phyloP scores from a whole-genome alignment of 306 rosid genomes.

The Lathyrus tuberosus region DNA sequence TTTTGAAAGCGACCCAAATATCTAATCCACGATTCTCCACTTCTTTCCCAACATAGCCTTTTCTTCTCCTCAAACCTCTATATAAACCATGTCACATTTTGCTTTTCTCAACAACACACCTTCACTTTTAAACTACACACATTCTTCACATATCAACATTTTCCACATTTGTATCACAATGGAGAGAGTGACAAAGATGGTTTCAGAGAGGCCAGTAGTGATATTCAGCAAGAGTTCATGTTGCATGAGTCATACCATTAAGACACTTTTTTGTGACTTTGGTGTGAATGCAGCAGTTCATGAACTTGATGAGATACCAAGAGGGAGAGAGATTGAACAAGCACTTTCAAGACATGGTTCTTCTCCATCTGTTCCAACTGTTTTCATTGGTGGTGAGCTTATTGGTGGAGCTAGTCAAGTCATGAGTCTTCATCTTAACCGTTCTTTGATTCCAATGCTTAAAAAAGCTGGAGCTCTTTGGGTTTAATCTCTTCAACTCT shows the following conservation, averaged over 20 bases:
- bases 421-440: conserved; percentile 87
- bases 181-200: conserved; percentile 81
- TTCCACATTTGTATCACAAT: too few relatives aligned
- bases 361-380: conserved; percentile 77
- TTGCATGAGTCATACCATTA: conserved; percentile 88
- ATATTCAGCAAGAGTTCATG: conserved; percentile 93
- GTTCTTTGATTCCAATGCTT: conserved; percentile 91
- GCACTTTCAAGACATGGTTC: conserved; percentile 75
- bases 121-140: too few relatives aligned
- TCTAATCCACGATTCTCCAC: conserved; percentile 59
- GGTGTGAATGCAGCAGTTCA: conserved; percentile 85
- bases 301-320: conserved; percentile 80
- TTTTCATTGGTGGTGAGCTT: conserved; percentile 82
- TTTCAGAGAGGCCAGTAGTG: conserved; percentile 86
- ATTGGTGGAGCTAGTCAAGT: conserved; percentile 90
- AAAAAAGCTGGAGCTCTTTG: conserved; percentile 84
- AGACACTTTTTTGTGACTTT: conserved; percentile 74
- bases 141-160: too few relatives aligned
- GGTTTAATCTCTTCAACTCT: conserved; percentile 58
- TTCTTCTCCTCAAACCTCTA: conserved; percentile 47
- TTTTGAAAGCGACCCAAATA: conserved; percentile 47
- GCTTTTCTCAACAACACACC: background rate
- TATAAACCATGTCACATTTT: conserved; percentile 45
- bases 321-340: conserved; percentile 92
- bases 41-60: conserved; percentile 7